Conservation (phyloP, 441 rosid species). For the Macaranga tanarius region DNA sequence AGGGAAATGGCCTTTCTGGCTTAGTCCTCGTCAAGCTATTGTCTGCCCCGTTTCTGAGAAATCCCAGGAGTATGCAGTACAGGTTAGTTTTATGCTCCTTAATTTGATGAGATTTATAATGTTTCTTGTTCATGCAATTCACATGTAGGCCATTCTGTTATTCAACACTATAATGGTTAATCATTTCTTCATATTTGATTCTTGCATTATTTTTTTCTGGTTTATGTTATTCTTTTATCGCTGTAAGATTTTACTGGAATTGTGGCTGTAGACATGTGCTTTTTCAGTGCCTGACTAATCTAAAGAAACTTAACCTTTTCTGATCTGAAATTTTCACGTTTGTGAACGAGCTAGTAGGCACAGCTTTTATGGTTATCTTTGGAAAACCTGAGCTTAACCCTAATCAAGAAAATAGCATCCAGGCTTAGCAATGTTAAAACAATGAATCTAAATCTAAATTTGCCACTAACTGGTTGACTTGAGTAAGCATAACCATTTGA, state of each 20-base stretch:
- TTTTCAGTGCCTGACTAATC: background rate
- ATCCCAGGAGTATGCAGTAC: conserved; percentile 64
- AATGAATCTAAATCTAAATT: background rate
- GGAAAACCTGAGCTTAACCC: background rate
- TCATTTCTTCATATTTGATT: background rate
- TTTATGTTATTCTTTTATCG: background rate
- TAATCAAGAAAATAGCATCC: background rate
- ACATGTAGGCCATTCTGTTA: conserved; percentile 7
- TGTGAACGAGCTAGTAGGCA: too few species aligned
- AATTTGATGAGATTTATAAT: conserved; percentile 1
- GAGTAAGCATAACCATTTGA: background rate
- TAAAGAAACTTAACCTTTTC: background rate
- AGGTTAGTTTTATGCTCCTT: conserved; percentile 45
- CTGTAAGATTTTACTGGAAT: background rate
- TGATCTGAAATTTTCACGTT: background rate
- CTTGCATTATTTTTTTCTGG: background rate
- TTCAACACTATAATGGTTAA: background rate
- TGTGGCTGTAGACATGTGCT: background rate
- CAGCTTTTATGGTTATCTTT: background rate
- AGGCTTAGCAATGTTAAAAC: background rate
- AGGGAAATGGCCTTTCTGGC: conserved; percentile 99
- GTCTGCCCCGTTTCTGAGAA: conserved; percentile 96
- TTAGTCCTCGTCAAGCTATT: conserved; percentile 98
- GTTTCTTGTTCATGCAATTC: background rate
- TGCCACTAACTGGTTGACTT: background rate